Evolutionary conservation across 495 filamentous ascomycete genomes (phyloP), one percentile per base, ranked within the genome.

Genomic region (Xylaria intraflava): DNA sequence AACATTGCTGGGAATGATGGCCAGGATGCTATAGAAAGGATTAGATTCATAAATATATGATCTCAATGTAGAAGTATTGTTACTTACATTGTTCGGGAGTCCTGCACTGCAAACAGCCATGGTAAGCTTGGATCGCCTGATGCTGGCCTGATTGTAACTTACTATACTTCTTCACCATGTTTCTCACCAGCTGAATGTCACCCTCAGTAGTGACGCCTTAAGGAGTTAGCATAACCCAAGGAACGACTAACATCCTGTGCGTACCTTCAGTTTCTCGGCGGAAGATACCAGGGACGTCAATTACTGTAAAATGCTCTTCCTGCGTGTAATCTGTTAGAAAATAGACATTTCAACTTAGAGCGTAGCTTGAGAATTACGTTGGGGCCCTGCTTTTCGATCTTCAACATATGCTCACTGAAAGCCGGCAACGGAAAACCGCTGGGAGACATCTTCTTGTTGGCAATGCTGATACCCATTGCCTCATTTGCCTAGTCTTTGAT

Each of bases 261-360:
- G 31, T 17, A 64, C 77, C 75, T 24, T 70, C 58, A 5, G 72
- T 79, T 1, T 77, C 69, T 23, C 66, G 81, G 8, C 72, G 72
- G 62, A 84, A 84, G 9, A 84, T 80, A 0, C 82, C 80, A n/a
- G 82, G 81, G 6, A 84, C 72, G 59, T 85, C 80, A 42, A 84
- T 78, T 0, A 85, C 69, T 39, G 68, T 82, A 2, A 85, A 67
- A 53, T 84, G 72, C 6, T 78, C 64, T 48, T 82, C 67, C 58
- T 64, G 31, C 8, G 0, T 12, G 17, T 38, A 19, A 31, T 22
- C 29, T n/a, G 11, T 20, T 17, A 23, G 9, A 16, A 16, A 0
- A 24, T 3, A 10, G 6, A 7, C 14, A 22, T n/a, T 29, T 14
- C 7, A 14, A 30, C 1, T 38, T 2, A 8, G 1, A 20, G n/a